Percentiles rank a stretch among this genome's conserved stretches.
These are phyloP conservation scores for Kluyveromyces lactis DNA, from an alignment of 805 yeast genomes.

Conservation along the genomic window DNA sequence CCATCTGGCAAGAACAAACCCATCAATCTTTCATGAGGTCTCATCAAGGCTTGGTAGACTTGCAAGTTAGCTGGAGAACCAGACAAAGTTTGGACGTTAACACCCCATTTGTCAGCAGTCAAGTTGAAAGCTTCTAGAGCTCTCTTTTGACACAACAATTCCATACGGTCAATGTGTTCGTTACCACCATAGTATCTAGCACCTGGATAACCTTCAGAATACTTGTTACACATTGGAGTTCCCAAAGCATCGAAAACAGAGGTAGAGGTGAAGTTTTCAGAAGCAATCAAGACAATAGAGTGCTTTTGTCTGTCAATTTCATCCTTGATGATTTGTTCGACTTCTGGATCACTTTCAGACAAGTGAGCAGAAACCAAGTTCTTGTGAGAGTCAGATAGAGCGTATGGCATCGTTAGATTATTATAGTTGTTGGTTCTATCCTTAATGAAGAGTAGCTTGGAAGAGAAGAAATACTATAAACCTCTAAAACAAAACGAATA, in stretches of 20 bases:
- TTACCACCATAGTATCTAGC: conserved; percentile 99
- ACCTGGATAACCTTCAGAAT: conserved; percentile 98
- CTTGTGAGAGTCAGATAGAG: conserved; percentile 59
- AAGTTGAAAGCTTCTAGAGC: conserved; percentile 85
- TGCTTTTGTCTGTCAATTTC: conserved; percentile 90
- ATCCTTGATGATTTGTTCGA: conserved; percentile 60
- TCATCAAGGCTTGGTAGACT: conserved; percentile 91
- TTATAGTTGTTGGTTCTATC: not conserved
- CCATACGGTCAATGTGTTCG: conserved; percentile 92
- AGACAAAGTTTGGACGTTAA: conserved; percentile 90
- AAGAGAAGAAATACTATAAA: too few relatives aligned
- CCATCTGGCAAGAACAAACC: conserved; percentile 98
- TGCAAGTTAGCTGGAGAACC: conserved; percentile 98
- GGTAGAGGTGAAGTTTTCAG: conserved; percentile 94
- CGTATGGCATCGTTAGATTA: conserved; percentile 40
- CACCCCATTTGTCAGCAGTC: conserved; percentile 87
- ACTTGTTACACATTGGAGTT: conserved; percentile 96
- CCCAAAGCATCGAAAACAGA: conserved; percentile 96
- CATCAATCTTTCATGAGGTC: conserved; percentile 95
- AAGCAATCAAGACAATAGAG: conserved; percentile 89
- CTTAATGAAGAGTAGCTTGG: not conserved
- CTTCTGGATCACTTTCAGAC: conserved; percentile 69
- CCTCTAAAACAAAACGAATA: too few relatives aligned
- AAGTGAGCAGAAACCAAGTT: conserved; percentile 52
- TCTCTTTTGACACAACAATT: conserved; percentile 84